These are phyloP conservation scores for Juglanconis juglandina DNA, from an alignment of 2,329 filamentous ascomycete genomes.

Conservation along the genomic window DNA sequence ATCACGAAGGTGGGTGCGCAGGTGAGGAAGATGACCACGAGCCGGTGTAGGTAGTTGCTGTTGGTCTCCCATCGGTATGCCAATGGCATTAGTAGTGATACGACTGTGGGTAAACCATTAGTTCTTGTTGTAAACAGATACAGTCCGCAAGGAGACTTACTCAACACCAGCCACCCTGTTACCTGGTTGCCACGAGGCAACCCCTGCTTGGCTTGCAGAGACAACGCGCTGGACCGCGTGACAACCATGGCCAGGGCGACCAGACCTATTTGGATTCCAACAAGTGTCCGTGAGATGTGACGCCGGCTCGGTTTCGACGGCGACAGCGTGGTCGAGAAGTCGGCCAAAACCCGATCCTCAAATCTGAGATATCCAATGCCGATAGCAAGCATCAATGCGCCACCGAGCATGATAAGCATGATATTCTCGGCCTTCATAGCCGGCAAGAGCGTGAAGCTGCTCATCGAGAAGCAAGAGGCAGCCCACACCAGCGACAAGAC, in stretches of 20 bases:
- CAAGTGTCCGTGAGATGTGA: slow-evolving; percentile 53
- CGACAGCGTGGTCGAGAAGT: slow-evolving; percentile 34
- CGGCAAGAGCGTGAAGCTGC: slow-evolving; percentile 82
- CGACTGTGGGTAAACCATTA: slow-evolving; percentile 42
- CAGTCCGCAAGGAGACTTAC: slow-evolving; percentile 43
- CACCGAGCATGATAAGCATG: slow-evolving; percentile 70
- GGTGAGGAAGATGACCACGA: slow-evolving; percentile 85
- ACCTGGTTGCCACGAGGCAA: slow-evolving; percentile 84
- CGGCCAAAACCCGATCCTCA: slow-evolving; percentile 59
- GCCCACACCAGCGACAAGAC: slow-evolving; percentile 69
- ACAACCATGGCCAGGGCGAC: slow-evolving; percentile 78
- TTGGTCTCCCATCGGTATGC: slow-evolving; percentile 78
- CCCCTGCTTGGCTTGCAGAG: slow-evolving; percentile 79
- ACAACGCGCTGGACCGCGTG: slow-evolving; percentile 80
- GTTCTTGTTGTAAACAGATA: slow-evolving; percentile 10
- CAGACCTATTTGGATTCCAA: slow-evolving; percentile 74
- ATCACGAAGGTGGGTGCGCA: slow-evolving; percentile 94
- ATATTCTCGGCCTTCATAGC: slow-evolving; percentile 81
- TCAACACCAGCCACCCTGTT: slow-evolving; percentile 76
- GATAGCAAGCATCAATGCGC: slow-evolving; percentile 70
- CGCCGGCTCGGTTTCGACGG: slow-evolving; percentile 31
- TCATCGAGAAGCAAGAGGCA: slow-evolving; percentile 76
- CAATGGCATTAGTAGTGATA: slow-evolving; percentile 75
- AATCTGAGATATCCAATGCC: slow-evolving; percentile 78
- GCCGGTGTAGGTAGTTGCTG: slow-evolving; percentile 82